phyloP scores from a whole-genome alignment of 805 yeast species.

The Metschnikowia vanudenii region DNA sequence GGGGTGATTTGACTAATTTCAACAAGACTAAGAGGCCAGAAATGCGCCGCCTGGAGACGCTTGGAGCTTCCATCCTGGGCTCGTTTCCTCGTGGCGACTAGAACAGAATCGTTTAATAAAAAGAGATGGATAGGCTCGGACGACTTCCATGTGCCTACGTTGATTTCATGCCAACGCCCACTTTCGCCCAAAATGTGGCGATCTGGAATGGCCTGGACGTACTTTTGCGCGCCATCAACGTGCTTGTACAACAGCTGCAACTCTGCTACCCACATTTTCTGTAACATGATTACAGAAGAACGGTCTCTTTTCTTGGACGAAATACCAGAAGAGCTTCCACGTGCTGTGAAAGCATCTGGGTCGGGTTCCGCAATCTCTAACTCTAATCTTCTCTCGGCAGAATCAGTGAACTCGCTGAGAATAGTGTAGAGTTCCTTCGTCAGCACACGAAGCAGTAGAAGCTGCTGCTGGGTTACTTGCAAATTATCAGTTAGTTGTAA shows the following conservation, averaged over 20 bases:
- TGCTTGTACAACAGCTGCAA: slow-evolving; percentile 68
- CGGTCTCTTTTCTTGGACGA: slow-evolving; percentile 48
- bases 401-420: slow-evolving; percentile 53
- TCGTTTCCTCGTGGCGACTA: slow-evolving; percentile 64
- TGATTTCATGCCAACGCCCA: slow-evolving; percentile 83
- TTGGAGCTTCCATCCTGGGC: slow-evolving; percentile 27
- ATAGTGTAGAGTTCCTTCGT: slow-evolving; percentile 61
- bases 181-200: slow-evolving; percentile 78
- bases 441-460: slow-evolving; percentile 58
- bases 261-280: slow-evolving; percentile 78
- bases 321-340: slow-evolving; percentile 13
- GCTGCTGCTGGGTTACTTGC: slow-evolving; percentile 59
- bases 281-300: slow-evolving; percentile 67
- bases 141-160: slow-evolving; percentile 81
- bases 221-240: slow-evolving; percentile 89
- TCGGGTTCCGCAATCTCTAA: slow-evolving; percentile 37
- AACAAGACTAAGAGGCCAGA: slow-evolving; percentile 73
- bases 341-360: slow-evolving; percentile 6
- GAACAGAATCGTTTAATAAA: slow-evolving; percentile 70
- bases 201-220: slow-evolving; percentile 70
- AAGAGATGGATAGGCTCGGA: slow-evolving; percentile 73
- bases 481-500: slow-evolving; percentile 60
- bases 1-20: slow-evolving; percentile 40
- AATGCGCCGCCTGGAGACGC: slow-evolving; percentile 65
- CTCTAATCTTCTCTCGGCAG: slow-evolving; percentile 58